These are phyloP conservation scores for Pichia deserticola DNA, from an alignment of 805 yeast species.

Conservation along the genomic window DNA sequence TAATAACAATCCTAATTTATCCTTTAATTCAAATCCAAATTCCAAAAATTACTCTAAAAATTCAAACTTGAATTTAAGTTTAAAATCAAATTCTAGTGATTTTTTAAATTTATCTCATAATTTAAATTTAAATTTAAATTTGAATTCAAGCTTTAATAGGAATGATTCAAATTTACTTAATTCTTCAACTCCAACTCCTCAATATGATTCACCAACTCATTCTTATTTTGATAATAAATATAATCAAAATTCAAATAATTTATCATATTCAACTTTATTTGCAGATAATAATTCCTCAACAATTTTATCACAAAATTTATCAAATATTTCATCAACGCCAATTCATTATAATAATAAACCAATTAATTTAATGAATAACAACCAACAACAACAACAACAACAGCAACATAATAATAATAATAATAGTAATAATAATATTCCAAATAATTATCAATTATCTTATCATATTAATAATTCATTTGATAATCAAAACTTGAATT, in stretches of 20 bases:
- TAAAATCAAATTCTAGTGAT: too few relatives aligned
- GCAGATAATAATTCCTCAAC: background rate
- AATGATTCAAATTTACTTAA: background rate
- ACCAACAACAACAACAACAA: too few relatives aligned
- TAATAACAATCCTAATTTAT: too few relatives aligned
- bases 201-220: slow-evolving; percentile 1
- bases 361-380: too few relatives aligned
- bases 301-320: background rate
- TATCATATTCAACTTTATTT: slow-evolving; percentile 1
- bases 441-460: background rate
- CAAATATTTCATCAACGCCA: slow-evolving; percentile 6
- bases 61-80: too few relatives aligned
- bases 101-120: background rate
- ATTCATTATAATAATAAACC: background rate
- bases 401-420: too few relatives aligned
- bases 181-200: slow-evolving; percentile 7
- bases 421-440: background rate
- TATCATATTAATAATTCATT: background rate
- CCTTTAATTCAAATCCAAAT: background rate
- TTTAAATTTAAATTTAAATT: background rate
- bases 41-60: background rate
- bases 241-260: background rate
- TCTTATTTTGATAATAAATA: background rate
- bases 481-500: background rate
- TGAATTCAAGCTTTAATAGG: background rate